Evolutionary conservation across 2,329 filamentous ascomycete genomes (phyloP).

Genomic region (Diaporthe aspalathi): DNA sequence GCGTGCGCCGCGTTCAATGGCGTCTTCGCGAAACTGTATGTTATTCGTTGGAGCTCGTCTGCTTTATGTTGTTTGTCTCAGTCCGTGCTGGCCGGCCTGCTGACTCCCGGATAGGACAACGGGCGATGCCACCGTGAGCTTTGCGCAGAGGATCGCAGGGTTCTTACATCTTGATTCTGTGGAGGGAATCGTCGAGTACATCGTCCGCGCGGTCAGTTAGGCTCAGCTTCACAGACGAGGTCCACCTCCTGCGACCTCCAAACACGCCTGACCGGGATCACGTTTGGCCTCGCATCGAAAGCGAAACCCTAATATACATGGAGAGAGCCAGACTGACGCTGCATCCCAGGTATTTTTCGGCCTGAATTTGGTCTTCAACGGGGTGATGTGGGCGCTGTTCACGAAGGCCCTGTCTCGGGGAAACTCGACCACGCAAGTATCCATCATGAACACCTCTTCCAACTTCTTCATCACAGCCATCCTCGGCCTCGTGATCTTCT

Average conservation of each 20-base stretch:
- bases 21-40: conserved; percentile 83
- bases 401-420: conserved; percentile 81
- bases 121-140: conserved; percentile 62
- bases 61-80: not conserved
- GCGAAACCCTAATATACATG: not conserved
- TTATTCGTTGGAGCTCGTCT: not conserved
- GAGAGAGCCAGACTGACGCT: conserved; percentile 5
- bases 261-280: not conserved
- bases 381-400: conserved; percentile 87
- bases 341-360: conserved; percentile 75
- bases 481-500: conserved; percentile 76
- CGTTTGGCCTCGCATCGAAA: not conserved
- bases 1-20: conserved; percentile 85
- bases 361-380: conserved; percentile 80
- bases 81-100: not conserved
- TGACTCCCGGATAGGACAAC: conserved; percentile 58
- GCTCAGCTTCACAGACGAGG: not conserved
- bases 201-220: conserved; percentile 61
- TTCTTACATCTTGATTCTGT: conserved; percentile 56
- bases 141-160: conserved; percentile 59
- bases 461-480: conserved; percentile 85
- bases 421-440: conserved; percentile 81
- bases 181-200: conserved; percentile 59
- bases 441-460: conserved; percentile 83
- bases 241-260: not conserved